Percentiles rank a stretch among this genome's conserved stretches.
Evolutionary conservation across 176 grass and related monocot species (phyloP).

Genomic region (Rhipidocladum racemiflorum): DNA sequence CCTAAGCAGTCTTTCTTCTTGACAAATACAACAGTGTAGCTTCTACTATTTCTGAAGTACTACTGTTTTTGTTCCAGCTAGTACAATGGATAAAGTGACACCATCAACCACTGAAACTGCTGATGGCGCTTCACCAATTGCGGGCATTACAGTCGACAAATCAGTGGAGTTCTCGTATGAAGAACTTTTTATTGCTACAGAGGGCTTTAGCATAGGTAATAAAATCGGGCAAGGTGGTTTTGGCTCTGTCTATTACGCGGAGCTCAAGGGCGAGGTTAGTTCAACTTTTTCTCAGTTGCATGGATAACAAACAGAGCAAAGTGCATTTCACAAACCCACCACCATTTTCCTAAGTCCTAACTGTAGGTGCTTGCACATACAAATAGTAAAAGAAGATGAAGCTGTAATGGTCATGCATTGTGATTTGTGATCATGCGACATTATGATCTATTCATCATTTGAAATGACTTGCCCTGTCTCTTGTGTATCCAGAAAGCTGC

Average conservation of each 20-base stretch:
- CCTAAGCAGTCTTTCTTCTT: slow-evolving; percentile 3
- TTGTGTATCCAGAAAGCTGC: slow-evolving; percentile 78
- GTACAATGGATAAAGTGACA: slow-evolving; percentile 32
- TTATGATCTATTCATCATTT: slow-evolving; percentile 20
- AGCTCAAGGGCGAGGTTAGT: slow-evolving; percentile 91
- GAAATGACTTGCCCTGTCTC: neutral
- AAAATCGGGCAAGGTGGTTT: slow-evolving; percentile 98
- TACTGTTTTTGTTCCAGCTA: slow-evolving; percentile 28
- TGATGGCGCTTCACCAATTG: slow-evolving; percentile 40
- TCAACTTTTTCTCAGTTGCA: slow-evolving; percentile 22
- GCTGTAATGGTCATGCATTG: slow-evolving; percentile 9
- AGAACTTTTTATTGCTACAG: slow-evolving; percentile 82
- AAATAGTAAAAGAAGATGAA: neutral
- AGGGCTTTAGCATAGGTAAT: slow-evolving; percentile 85
- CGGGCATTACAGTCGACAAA: slow-evolving; percentile 79
- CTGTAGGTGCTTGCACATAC: neutral
- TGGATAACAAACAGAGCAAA: neutral
- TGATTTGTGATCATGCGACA: slow-evolving; percentile 18
- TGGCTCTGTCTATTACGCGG: slow-evolving; percentile 65
- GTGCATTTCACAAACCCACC: slow-evolving; percentile 3
- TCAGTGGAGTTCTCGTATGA: slow-evolving; percentile 90
- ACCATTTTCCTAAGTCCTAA: neutral
- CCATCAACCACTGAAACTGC: slow-evolving; percentile 26
- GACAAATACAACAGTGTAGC: neutral
- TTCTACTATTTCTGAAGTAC: slow-evolving; percentile 32